Base-by-base conservation (phyloP, 305 asterid genomes). In the Rubia peregrina region DNA sequence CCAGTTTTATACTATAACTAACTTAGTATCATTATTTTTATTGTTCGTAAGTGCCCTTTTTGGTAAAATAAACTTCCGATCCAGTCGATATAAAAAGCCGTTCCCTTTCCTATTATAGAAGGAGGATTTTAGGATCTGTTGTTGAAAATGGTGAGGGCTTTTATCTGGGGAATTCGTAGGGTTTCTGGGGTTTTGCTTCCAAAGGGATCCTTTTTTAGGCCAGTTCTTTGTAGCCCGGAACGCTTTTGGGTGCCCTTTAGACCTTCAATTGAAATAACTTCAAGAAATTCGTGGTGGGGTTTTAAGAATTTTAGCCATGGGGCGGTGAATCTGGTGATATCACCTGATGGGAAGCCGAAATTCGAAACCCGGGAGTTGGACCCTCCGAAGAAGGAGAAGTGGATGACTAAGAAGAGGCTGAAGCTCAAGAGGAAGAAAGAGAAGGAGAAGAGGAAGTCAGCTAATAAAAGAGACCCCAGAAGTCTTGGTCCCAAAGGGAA, bases 391-490 rank as follows among this genome's bases (percentile, higher is more conserved):
- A 92, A 90, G 88, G 90, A 88, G 71, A 92, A 88, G 76, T 92
- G 96, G 95, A 69, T 41, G 88, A 87, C 86, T 7, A 92, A 92
- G 87, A 90, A 86, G 75, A 79, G 89, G 79, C 77, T 92, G 62
- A 88, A 90, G 81, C 81, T 81, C 68, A 85, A 86, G 77, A 85
- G 86, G 71, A 80, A 78, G 85, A 83, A 76, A 77, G 96, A 90
- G 75, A 90, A 86, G 82, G 80, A 84, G 71, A 84, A 74, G 85
- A 80, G 97, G 71, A 92, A 87, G 78, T 82, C 88, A 65, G 91
- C 96, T 67, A 92, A 92, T 80, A 90, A 81, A 82, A 85, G 84
- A 79, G 98, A 88, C 74, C 97, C 97, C 13, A 83, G 97, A 82
- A 79, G 89, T 79, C 88, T 90, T 71, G 85, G 86, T 70, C 83